These are phyloP conservation scores for Fraxinus paxiana DNA, from an alignment of 305 asterid genomes.

Conservation along the genomic window DNA sequence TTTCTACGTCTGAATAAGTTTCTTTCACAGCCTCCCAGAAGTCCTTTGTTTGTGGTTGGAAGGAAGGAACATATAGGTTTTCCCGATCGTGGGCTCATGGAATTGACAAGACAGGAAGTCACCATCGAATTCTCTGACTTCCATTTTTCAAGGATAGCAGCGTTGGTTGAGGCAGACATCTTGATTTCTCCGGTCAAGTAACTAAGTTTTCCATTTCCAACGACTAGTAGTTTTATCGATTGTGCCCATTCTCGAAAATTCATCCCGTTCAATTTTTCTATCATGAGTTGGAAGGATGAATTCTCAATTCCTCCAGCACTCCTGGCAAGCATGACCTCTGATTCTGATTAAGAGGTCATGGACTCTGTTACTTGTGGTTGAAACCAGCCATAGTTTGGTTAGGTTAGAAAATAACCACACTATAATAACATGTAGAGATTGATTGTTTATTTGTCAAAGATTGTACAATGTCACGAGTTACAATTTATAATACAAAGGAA, in stretches of 20 bases:
- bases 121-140: background rate
- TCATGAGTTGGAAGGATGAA: no score
- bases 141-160: background rate
- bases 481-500: background rate
- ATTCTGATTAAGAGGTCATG: background rate
- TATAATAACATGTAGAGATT: background rate
- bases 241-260: no score
- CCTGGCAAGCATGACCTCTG: no score
- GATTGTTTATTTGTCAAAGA: background rate
- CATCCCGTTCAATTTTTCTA: no score
- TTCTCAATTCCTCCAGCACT: no score
- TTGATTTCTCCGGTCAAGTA: background rate
- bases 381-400: background rate
- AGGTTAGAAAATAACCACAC: background rate
- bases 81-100: background rate
- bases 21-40: background rate
- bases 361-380: background rate
- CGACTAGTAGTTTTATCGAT: no score
- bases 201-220: background rate
- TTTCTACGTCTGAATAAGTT: background rate
- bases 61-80: background rate
- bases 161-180: background rate
- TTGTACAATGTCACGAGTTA: background rate
- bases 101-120: background rate
- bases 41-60: background rate